Evolutionary conservation across 2,329 filamentous ascomycete genomes (phyloP).

Genomic region (Volutella citrinella): DNA sequence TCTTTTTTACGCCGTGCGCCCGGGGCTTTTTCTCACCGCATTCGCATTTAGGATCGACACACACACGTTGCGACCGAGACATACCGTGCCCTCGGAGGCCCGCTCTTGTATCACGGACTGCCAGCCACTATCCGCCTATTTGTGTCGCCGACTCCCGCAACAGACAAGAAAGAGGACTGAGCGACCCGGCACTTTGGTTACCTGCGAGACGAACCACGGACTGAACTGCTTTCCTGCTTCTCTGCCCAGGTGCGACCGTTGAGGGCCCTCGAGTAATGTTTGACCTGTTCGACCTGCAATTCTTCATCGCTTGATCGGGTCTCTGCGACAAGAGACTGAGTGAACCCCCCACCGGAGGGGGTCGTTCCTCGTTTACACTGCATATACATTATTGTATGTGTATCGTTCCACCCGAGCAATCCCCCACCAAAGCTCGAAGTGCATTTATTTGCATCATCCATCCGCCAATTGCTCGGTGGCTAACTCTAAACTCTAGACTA

Average conservation of each 20-base stretch:
- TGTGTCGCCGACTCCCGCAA: constrained; percentile 15
- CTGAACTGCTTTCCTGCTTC: constrained; percentile 6
- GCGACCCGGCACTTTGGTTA: constrained; percentile 16
- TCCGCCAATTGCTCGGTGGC: too few relatives aligned
- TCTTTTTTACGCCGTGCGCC: too few relatives aligned
- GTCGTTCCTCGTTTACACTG: constrained; percentile 26
- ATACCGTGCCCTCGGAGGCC: constrained; percentile 22
- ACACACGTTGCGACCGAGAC: constrained; percentile 27
- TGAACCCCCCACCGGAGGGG: constrained; percentile 24
- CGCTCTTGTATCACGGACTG: constrained; percentile 21
- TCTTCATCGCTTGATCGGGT: constrained; percentile 27
- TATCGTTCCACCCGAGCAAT: constrained; percentile 37
- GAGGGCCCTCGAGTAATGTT: constrained; percentile 37
- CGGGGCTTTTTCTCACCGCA: constrained; percentile 19
- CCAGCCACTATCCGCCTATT: constrained; percentile 19
- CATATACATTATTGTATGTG: constrained; percentile 40
- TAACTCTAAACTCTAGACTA: too few relatives aligned
- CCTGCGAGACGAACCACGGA: constrained; percentile 15
- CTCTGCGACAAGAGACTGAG: constrained; percentile 21
- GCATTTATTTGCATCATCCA: too few relatives aligned
- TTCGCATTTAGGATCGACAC: constrained; percentile 14
- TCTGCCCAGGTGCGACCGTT: constrained; percentile 31
- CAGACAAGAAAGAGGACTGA: constrained; percentile 12
- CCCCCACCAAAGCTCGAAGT: too few relatives aligned
- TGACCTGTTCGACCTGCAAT: constrained; percentile 32